Percentiles rank a stretch among this genome's conserved stretches.
Conservation (phyloP, 164 flowering plant genomes). For the Berberis thunbergii region DNA sequence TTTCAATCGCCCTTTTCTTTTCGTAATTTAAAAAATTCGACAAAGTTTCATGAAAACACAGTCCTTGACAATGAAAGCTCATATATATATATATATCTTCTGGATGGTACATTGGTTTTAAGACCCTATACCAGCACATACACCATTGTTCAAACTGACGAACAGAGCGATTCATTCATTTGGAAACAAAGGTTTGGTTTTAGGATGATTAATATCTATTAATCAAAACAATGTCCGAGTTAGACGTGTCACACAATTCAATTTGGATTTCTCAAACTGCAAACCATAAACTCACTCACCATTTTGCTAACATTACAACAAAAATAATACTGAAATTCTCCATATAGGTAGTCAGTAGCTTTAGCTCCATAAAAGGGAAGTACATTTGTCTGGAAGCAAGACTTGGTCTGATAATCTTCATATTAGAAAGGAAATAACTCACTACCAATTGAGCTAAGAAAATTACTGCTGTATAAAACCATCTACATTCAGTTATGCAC, state of each 20-base stretch:
- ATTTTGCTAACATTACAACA: no score
- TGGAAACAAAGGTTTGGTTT: not conserved
- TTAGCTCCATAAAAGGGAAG: no score
- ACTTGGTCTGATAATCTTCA: not conserved
- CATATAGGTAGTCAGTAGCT: no score
- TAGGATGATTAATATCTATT: no score
- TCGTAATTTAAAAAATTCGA: not conserved
- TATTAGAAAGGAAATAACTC: no score
- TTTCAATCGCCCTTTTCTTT: not conserved
- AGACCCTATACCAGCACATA: not conserved
- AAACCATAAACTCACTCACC: no score
- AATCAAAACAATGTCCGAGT: no score
- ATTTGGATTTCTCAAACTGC: no score
- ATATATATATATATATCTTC: not conserved
- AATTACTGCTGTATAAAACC: no score
- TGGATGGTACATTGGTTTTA: not conserved
- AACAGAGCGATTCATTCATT: not conserved
- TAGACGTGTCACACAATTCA: no score
- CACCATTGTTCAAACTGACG: not conserved
- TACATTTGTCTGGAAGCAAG: not conserved
- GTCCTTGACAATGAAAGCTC: not conserved
- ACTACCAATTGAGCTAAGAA: no score
- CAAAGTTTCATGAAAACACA: not conserved
- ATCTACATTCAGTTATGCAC: not conserved
- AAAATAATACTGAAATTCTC: no score